phyloP scores from a whole-genome alignment of 2,329 filamentous ascomycete genomes.

The Verticillium tricorpus region DNA sequence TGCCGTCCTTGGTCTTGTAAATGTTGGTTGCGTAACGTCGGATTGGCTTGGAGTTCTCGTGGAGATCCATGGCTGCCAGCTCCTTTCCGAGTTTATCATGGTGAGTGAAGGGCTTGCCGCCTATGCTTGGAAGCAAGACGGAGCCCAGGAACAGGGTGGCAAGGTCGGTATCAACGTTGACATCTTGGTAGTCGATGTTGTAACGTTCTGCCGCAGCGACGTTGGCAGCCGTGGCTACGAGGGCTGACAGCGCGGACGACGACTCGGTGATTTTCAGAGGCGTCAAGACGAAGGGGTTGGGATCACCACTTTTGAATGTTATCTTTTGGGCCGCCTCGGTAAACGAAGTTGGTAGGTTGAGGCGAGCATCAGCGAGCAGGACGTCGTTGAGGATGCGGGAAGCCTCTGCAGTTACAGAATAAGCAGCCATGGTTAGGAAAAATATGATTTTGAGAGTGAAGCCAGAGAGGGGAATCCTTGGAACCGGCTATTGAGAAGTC shows the following conservation, averaged over 20 bases:
- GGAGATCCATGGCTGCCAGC: conserved; percentile 8
- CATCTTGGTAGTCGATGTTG: conserved; percentile 5
- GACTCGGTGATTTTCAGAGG: conserved; percentile 39
- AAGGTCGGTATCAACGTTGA: conserved; percentile 10
- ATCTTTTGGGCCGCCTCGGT: conserved; percentile 2
- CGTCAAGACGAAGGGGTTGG: conserved; percentile 15
- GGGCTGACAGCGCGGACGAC: conserved; percentile 31
- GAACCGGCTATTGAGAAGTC: too few relatives aligned
- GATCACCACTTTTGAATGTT: background rate
- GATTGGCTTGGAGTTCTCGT: conserved; percentile 18
- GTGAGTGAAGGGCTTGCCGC: conserved; percentile 10
- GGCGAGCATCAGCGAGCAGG: background rate
- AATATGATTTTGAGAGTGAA: background rate
- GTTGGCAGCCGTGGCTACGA: conserved; percentile 15
- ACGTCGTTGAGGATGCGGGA: conserved; percentile 3
- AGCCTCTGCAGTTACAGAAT: background rate
- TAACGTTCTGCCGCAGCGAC: conserved; percentile 7
- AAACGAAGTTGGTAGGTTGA: background rate
- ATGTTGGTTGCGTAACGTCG: conserved; percentile 26
- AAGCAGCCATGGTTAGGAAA: background rate
- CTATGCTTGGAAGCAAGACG: conserved; percentile 12
- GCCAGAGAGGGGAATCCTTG: too few relatives aligned
- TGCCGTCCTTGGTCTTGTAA: conserved; percentile 26
- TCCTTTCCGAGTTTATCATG: conserved; percentile 18
- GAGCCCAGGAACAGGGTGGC: conserved; percentile 14